These are phyloP conservation scores for Meira nashicola DNA, from an alignment of 1,284 basidiomycete species.

Conservation along the genomic window DNA sequence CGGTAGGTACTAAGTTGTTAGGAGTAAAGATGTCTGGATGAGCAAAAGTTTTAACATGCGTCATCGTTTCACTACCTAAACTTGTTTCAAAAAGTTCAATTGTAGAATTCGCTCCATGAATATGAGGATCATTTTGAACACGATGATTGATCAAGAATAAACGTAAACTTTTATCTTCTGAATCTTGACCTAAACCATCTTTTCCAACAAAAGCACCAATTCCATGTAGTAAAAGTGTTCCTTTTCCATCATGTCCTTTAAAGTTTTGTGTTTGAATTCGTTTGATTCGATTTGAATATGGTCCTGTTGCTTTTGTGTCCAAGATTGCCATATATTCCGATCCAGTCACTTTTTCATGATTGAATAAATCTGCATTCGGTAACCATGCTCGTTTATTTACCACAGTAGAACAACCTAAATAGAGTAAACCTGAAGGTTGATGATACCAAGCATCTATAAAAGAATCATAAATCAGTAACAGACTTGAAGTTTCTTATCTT, in stretches of 20 bases:
- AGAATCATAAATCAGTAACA: conserved; percentile 10
- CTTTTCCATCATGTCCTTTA: conserved; percentile 53
- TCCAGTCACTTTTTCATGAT: conserved; percentile 40
- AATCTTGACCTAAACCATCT: conserved; percentile 5
- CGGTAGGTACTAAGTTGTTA: conserved; percentile 64
- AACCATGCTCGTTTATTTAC: conserved; percentile 60
- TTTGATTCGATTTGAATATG: conserved; percentile 55
- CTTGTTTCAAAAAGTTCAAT: conserved; percentile 67
- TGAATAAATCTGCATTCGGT: conserved; percentile 53
- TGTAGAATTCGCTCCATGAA: conserved; percentile 61
- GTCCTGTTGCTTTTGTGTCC: conserved; percentile 61
- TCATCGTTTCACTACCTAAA: conserved; percentile 57
- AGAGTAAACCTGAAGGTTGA: conserved; percentile 59
- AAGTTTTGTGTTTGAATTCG: conserved; percentile 58
- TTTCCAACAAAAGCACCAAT: conserved; percentile 60
- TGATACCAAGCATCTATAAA: conserved; percentile 45
- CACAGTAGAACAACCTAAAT: conserved; percentile 64
- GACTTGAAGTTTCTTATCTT: neutral
- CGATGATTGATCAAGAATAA: conserved; percentile 42
- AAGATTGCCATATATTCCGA: conserved; percentile 58
- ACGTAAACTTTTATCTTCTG: conserved; percentile 27
- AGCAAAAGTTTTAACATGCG: conserved; percentile 63
- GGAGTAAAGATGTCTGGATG: conserved; percentile 62
- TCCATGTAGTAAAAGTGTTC: conserved; percentile 62
- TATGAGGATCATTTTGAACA: conserved; percentile 21